Evolutionary conservation across 2,329 filamentous ascomycete genomes (phyloP).

Genomic region (Alternaria postmessia): DNA sequence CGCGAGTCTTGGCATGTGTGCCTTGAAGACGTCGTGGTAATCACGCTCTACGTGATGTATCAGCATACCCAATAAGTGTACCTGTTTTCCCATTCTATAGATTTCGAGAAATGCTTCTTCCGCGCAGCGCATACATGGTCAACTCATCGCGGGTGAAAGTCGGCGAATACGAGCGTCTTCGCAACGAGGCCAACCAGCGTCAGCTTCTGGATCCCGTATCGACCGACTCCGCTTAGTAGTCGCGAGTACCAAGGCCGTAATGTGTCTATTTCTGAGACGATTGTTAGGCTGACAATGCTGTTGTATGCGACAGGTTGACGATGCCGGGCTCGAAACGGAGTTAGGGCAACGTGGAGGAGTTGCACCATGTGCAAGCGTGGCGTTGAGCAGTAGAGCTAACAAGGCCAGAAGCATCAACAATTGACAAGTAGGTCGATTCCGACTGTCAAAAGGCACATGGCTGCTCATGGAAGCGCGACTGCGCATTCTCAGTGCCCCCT

Average conservation of each 20-base stretch:
- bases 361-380: constrained; percentile 9
- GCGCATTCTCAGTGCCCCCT: not conserved
- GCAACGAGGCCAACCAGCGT: not conserved
- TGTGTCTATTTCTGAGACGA: not conserved
- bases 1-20: not conserved
- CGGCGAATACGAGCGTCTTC: constrained; percentile 3
- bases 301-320: not conserved
- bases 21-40: not conserved
- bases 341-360: constrained; percentile 7
- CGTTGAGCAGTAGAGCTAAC: not conserved
- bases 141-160: not conserved
- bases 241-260: not conserved
- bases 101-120: not conserved
- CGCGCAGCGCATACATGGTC: not conserved
- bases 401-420: not conserved
- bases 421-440: not conserved
- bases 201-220: not conserved
- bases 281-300: not conserved
- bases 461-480: not conserved
- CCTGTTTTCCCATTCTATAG: not conserved
- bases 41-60: not conserved
- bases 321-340: not conserved
- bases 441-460: not conserved
- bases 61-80: not conserved
- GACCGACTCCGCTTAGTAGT: not conserved